Evolutionary conservation across 352 stramenopile genomes (phyloP).

Genomic region (Pythium chondricola): DNA sequence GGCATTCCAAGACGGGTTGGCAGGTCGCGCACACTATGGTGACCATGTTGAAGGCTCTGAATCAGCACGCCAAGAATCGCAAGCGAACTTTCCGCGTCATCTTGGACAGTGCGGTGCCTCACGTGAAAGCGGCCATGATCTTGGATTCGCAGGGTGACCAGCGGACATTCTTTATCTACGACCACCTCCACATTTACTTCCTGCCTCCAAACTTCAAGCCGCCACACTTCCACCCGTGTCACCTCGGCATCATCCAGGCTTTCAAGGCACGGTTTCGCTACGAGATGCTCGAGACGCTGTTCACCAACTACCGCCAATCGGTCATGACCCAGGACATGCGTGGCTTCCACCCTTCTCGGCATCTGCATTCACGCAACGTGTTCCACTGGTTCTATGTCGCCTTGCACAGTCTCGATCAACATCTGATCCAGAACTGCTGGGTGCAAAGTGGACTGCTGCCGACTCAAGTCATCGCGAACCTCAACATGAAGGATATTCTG

Average conservation of each 20-base stretch:
- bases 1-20: slow-evolving; percentile 74
- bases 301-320: slow-evolving; percentile 49
- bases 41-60: slow-evolving; percentile 73
- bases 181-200: slow-evolving; percentile 78
- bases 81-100: slow-evolving; percentile 81
- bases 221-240: slow-evolving; percentile 63
- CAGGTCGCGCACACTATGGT: slow-evolving; percentile 78
- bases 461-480: slow-evolving; percentile 48
- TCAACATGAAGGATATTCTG: slow-evolving; percentile 61
- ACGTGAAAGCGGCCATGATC: slow-evolving; percentile 84
- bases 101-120: slow-evolving; percentile 71
- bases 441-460: slow-evolving; percentile 66
- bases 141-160: slow-evolving; percentile 81
- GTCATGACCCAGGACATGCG: slow-evolving; percentile 41
- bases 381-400: slow-evolving; percentile 81
- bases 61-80: slow-evolving; percentile 51
- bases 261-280: slow-evolving; percentile 78
- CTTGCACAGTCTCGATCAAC: slow-evolving; percentile 60
- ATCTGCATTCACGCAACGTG: slow-evolving; percentile 75
- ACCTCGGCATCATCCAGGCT: slow-evolving; percentile 65
- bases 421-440: slow-evolving; percentile 71
- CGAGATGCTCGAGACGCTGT: slow-evolving; percentile 75
- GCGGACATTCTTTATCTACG: slow-evolving; percentile 82
- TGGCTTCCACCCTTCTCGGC: slow-evolving; percentile 36
- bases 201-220: slow-evolving; percentile 77